These are phyloP conservation scores for Solanum gandarillasii DNA, from an alignment of 257 asterid species.

Conservation along the genomic window DNA sequence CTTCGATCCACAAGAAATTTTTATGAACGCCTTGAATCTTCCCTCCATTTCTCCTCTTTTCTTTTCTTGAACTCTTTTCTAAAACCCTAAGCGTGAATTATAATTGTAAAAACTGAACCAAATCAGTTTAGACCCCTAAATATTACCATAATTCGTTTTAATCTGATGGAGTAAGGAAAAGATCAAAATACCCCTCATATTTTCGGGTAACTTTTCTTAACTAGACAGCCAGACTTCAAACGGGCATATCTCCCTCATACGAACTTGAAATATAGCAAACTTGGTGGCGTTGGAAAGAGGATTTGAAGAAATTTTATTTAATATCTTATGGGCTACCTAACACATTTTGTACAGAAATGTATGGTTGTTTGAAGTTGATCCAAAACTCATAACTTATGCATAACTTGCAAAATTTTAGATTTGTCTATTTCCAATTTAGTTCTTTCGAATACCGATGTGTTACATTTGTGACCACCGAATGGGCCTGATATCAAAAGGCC, in stretches of 20 bases:
- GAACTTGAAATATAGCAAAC: neutral
- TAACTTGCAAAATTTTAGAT: no score
- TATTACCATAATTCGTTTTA: neutral
- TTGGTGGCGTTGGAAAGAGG: neutral
- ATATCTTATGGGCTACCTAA: no score
- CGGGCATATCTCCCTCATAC: neutral
- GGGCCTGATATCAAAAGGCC: no score
- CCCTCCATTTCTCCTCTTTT: neutral
- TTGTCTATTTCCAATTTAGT: no score
- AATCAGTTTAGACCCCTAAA: neutral
- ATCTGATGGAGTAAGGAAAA: no score
- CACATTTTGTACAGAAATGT: accelerated
- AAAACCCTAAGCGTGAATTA: neutral
- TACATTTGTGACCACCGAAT: no score
- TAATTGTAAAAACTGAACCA: neutral
- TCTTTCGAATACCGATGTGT: no score
- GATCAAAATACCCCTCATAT: neutral
- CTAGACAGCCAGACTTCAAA: neutral
- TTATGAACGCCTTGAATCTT: neutral
- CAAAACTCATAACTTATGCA: no score
- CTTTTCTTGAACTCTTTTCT: neutral
- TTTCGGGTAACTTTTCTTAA: neutral
- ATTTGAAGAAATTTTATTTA: neutral
- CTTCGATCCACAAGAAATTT: neutral
- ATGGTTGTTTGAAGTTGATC: no score